Evolutionary conservation across 331 rosid species (phyloP).

Genomic region (Stylosanthes scabra): DNA sequence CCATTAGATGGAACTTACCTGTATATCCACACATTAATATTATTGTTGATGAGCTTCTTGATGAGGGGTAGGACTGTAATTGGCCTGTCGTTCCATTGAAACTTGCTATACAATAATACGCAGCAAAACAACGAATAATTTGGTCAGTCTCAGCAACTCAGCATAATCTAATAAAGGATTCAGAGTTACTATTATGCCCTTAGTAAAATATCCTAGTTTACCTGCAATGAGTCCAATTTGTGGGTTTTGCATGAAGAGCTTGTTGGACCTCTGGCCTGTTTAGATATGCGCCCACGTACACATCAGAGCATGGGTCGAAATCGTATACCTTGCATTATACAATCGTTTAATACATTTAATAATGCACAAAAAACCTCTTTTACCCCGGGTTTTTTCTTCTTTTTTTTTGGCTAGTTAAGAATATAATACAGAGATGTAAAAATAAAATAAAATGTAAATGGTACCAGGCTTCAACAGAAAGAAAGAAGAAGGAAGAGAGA

Average conservation of each 20-base stretch:
- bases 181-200: slow-evolving; percentile 6
- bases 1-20: slow-evolving; percentile 35
- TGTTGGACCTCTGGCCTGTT: slow-evolving; percentile 48
- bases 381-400: too few relatives aligned
- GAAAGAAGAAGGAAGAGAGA: too few relatives aligned
- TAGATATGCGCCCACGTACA: slow-evolving; percentile 42
- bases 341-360: too few relatives aligned
- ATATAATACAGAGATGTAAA: too few relatives aligned
- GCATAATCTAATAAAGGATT: not conserved
- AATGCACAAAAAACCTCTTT: too few relatives aligned
- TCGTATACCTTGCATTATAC: slow-evolving; percentile 31
- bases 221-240: slow-evolving; percentile 43
- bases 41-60: slow-evolving; percentile 25
- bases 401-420: too few relatives aligned
- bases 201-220: slow-evolving; percentile 15
- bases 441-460: too few relatives aligned
- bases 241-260: slow-evolving; percentile 52
- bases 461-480: too few relatives aligned
- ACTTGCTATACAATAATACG: not conserved
- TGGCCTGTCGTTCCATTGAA: slow-evolving; percentile 43
- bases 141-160: not conserved
- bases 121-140: not conserved
- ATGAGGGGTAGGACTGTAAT: slow-evolving; percentile 36
- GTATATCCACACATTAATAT: slow-evolving; percentile 48
- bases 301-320: slow-evolving; percentile 50